Base-by-base conservation (phyloP, 2,329 filamentous ascomycete genomes). In the Ascochyta clinopodiicola region DNA sequence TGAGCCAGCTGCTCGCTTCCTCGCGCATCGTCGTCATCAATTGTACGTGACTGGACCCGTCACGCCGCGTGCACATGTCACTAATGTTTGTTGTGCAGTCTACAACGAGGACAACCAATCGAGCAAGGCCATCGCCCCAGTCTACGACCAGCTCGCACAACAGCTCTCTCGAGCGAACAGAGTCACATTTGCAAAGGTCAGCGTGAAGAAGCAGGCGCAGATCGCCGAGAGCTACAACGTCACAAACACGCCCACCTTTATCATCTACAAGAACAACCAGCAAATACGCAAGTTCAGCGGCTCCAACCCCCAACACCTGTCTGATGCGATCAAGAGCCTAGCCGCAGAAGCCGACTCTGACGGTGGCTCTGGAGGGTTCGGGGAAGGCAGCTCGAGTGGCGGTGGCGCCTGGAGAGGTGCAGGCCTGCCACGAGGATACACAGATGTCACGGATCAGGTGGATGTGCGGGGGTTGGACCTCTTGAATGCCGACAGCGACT, bases 41-140 rank as follows among this genome's bases (percentile, higher is more conserved):
- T 79, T 97, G 92, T 96, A 81, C 84, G 91, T 82, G 57, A 51
- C 37, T 47, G 38, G 46, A 40, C 37, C 54, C 61, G 43, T 38
- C n/a, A 49, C 27, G 22, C 38, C 43, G 48, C 57, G 39, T 65
- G 63, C 57, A 68, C 46, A 47, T 40, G 38, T 55, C 60, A 50
- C 62, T 71, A 45, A 68, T 63, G 32, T 67, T 57, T 57, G 58
- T 44, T 55, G 24, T 48, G 34, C 68, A 96, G 92, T 97, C 82
- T 94, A 91, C 70, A 91, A 92, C 69, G 88, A 91, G 70, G 95
- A 90, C 88, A 96, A 90, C 72, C 88, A 81, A 31, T 90, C 92
- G 70, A 96, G 92, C 84, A 90, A 91, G 68, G 82, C 86, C 62
- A 92, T 98, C 63, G 90, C 89, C 6, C 91, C 93, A 17, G 77